Evolutionary conservation across 139 green algal species (phyloP).

Genomic region (Picochlorum sp.): DNA sequence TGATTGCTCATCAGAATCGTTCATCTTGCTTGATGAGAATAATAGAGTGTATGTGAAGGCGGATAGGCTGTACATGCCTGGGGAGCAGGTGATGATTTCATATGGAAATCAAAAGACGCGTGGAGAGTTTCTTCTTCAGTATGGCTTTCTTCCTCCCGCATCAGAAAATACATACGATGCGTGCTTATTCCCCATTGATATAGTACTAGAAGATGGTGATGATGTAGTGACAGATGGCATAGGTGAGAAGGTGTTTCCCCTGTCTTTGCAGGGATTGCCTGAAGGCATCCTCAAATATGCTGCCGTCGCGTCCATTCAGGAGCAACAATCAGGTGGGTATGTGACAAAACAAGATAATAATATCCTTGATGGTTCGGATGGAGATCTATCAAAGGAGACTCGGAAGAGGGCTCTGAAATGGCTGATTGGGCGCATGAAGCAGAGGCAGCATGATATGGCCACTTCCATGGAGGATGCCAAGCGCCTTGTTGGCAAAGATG

Average conservation of each 20-base stretch:
- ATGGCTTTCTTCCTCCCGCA: constrained; percentile 50
- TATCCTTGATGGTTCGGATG: too few relatives aligned
- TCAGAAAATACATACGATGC: constrained; percentile 49
- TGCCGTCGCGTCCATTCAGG: too few relatives aligned
- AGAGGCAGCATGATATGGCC: too few relatives aligned
- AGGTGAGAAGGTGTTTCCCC: constrained; percentile 21
- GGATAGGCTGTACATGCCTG: constrained; percentile 37
- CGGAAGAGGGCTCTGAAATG: too few relatives aligned
- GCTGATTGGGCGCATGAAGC: too few relatives aligned
- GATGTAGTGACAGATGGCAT: neutral
- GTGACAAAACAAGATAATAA: too few relatives aligned
- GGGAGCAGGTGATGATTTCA: constrained; percentile 43
- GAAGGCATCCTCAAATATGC: neutral
- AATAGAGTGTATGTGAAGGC: constrained; percentile 38
- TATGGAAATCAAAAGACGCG: constrained; percentile 46
- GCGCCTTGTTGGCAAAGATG: too few relatives aligned
- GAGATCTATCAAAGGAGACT: too few relatives aligned
- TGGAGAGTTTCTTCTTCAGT: constrained; percentile 53
- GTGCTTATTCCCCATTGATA: constrained; percentile 42
- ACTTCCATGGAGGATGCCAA: too few relatives aligned
- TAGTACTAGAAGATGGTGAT: constrained; percentile 11
- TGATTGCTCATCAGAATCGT: constrained; percentile 8
- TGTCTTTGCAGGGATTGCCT: constrained; percentile 34
- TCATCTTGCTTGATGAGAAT: constrained; percentile 28
- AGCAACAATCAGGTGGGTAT: too few relatives aligned